Evolutionary conservation across 2,329 filamentous ascomycete species (phyloP).

Genomic region (Penicillium corylophilum): DNA sequence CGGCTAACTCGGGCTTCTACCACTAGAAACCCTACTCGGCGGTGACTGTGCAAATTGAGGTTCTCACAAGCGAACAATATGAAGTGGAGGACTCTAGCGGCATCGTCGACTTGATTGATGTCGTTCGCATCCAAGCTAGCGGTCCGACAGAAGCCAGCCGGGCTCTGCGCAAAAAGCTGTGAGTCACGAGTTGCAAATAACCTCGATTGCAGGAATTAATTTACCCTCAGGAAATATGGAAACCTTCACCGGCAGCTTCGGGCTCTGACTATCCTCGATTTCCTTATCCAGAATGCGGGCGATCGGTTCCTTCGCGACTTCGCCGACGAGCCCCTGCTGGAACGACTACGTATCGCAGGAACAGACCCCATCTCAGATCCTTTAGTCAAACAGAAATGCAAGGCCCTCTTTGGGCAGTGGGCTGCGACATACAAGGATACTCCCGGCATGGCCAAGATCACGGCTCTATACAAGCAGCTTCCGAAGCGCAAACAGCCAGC

Average conservation of each 20-base stretch:
- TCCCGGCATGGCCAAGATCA: slow-evolving; percentile 75
- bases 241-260: slow-evolving; percentile 89
- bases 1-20: slow-evolving; percentile 6
- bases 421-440: slow-evolving; percentile 75
- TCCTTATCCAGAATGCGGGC: slow-evolving; percentile 91
- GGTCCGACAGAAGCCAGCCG: slow-evolving; percentile 87
- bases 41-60: slow-evolving; percentile 88
- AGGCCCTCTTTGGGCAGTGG: slow-evolving; percentile 84
- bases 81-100: slow-evolving; percentile 89
- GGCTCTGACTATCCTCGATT: slow-evolving; percentile 84
- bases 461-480: slow-evolving; percentile 71
- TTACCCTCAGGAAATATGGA: slow-evolving; percentile 72
- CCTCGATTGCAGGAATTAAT: slow-evolving; percentile 9
- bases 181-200: slow-evolving; percentile 28
- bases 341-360: slow-evolving; percentile 83
- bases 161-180: slow-evolving; percentile 93
- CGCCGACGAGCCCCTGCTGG: slow-evolving; percentile 85
- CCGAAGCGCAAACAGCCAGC: slow-evolving; percentile 68
- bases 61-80: slow-evolving; percentile 82
- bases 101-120: slow-evolving; percentile 90
- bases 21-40: slow-evolving; percentile 84
- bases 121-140: slow-evolving; percentile 82
- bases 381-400: slow-evolving; percentile 84
- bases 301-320: slow-evolving; percentile 82
- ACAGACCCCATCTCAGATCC: slow-evolving; percentile 81